These are phyloP conservation scores for Protomyces arabidopsidicola DNA, from an alignment of 1,139 yeast genomes.

Conservation along the genomic window DNA sequence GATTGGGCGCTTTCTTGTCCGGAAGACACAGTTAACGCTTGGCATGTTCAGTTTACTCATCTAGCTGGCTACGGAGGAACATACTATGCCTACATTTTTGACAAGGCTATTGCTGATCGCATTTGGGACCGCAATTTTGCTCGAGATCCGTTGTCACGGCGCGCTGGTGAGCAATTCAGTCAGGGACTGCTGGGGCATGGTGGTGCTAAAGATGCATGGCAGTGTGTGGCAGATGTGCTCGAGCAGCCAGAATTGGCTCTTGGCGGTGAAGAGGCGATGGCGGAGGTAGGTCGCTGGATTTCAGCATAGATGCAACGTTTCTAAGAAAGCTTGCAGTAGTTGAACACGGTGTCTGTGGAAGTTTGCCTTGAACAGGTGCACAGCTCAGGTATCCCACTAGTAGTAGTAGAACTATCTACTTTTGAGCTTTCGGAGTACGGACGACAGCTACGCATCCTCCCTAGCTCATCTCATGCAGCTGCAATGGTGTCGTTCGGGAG, in stretches of 20 bases:
- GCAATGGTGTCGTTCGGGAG: too few species aligned
- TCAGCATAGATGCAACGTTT: not conserved
- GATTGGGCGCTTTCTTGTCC: constrained; percentile 43
- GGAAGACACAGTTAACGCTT: constrained; percentile 45
- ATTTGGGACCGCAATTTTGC: constrained; percentile 72
- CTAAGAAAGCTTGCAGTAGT: not conserved
- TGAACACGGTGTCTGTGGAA: too few species aligned
- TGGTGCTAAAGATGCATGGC: constrained; percentile 88
- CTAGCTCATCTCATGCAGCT: too few species aligned
- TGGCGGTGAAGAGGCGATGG: constrained; percentile 76
- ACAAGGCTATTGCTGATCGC: constrained; percentile 85
- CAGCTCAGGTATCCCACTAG: too few species aligned
- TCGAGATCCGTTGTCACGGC: constrained; percentile 55
- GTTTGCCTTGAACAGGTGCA: too few species aligned
- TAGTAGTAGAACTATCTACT: too few species aligned
- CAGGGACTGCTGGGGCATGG: constrained; percentile 82
- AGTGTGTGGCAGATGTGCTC: constrained; percentile 72
- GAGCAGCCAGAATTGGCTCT: constrained; percentile 33
- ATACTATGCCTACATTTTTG: constrained; percentile 85
- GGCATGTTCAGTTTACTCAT: constrained; percentile 96
- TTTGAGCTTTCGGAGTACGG: too few species aligned
- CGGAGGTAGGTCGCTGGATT: constrained; percentile 46
- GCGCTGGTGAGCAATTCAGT: constrained; percentile 70
- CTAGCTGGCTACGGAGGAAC: constrained; percentile 90
- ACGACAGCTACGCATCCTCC: too few species aligned